Conservation (phyloP, 352 stramenopile species). For the Globisporangium nagaii region DNA sequence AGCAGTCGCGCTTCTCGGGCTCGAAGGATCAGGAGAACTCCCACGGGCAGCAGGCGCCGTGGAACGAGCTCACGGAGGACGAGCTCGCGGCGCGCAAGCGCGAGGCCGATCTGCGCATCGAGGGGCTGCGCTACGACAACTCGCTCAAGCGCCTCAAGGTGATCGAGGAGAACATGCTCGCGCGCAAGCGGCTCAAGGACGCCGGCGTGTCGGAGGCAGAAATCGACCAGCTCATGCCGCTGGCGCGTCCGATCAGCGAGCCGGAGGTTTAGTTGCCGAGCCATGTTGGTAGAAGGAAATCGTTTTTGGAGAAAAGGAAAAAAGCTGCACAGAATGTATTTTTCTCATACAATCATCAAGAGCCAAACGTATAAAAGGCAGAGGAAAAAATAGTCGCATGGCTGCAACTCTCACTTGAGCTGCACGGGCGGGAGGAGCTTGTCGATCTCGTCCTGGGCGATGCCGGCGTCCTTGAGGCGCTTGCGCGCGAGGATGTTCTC, state of each 20-base stretch:
- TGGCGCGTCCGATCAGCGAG: background rate
- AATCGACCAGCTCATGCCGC: conserved; percentile 14
- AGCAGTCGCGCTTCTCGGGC: conserved; percentile 3
- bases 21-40: conserved; percentile 2
- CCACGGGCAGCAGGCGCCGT: background rate
- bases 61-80: conserved; percentile 13
- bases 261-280: background rate
- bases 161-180: conserved; percentile 21
- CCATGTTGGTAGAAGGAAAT: too few relatives aligned
- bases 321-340: too few relatives aligned
- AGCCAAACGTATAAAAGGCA: too few relatives aligned
- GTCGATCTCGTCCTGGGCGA: conserved; percentile 12
- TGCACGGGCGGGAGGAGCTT: conserved; percentile 6
- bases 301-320: too few relatives aligned
- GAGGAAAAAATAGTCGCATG: too few relatives aligned
- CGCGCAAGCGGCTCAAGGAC: conserved; percentile 40
- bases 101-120: conserved; percentile 14
- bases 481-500: conserved; percentile 16
- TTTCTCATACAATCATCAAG: too few relatives aligned
- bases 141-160: conserved; percentile 15
- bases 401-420: background rate
- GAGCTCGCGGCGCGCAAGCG: conserved; percentile 14
- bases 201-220: conserved; percentile 16
- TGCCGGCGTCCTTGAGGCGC: conserved; percentile 12
- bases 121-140: conserved; percentile 17